Evolutionary conservation across 352 stramenopile genomes (phyloP), one percentile per base, ranked within the genome.

Genomic region (Pythium monospermum): DNA sequence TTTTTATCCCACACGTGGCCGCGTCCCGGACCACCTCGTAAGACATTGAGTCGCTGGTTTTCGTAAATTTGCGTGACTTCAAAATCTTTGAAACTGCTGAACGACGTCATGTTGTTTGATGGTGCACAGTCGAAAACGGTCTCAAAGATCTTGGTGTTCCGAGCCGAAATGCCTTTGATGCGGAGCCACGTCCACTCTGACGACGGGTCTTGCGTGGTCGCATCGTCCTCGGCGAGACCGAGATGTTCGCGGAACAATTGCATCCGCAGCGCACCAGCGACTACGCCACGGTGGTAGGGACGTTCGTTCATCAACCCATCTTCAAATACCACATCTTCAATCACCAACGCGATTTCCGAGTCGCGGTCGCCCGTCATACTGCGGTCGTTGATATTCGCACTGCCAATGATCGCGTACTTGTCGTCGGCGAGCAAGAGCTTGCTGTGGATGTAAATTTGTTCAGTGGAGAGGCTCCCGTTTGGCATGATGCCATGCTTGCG

Each of bases 321-420:
- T 32, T 89, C 71, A 62, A 90, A 87, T 46, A 88, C 71, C 49
- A 83, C 78, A 43, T 94, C 84, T 53, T 94, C 82, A 11, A 94
- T 78, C 48, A 94, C 69, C 26, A 94, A 48, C 21, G 76, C 84
- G 57, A 94, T 94, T 37, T 94, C 84, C 21, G 82, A 93, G 54
- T 94, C 84, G 36, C 91, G 87, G 38, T 96, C 83, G 33, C 92
- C 93, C 41, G 88, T 87, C 79, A 98, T 94, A 57, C 87, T 97
- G 7, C 93, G 86, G 57, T 98, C 91, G 45, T 98, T 98, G 48
- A 98, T 97, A 71, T 98, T 98, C 10, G 91, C 93, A 47, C 83
- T 96, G 18, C 93, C 92, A 39, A 98, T 82, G 30, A 98, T 93
- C 40, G 69, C 85, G 19, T 85, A 83, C 49, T 78, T 76, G 57